Conservation (phyloP, 257 asterid genomes). For the Marsdenia floribunda region DNA sequence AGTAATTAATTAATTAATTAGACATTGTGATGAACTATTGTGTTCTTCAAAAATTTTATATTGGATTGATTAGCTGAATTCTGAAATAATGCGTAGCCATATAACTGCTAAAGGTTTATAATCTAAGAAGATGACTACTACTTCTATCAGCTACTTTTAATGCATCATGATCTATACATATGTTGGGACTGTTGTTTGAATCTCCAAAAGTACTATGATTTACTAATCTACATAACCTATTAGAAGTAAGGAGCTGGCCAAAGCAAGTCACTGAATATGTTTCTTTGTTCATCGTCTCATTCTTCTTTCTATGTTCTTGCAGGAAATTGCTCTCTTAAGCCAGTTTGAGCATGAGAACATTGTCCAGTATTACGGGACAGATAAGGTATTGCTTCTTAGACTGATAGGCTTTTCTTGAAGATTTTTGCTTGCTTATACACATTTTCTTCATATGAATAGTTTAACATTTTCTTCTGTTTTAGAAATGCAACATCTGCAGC, state of each 20-base stretch:
- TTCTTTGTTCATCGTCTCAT: constrained; percentile 3
- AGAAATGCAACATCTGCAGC: constrained; percentile 35
- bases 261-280: neutral
- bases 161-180: neutral
- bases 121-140: neutral
- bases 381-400: constrained; percentile 44
- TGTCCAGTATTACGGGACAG: constrained; percentile 87
- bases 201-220: too few relatives aligned
- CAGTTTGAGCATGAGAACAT: constrained; percentile 90
- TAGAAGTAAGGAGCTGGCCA: neutral
- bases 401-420: neutral
- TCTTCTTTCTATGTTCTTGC: constrained; percentile 20
- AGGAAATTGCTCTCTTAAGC: constrained; percentile 95
- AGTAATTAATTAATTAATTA: neutral
- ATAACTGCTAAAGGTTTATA: neutral
- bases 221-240: neutral
- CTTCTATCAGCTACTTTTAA: neutral
- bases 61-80: neutral
- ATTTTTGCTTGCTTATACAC: neutral
- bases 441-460: neutral
- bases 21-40: neutral
- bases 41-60: neutral
- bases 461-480: too few relatives aligned
- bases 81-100: too few relatives aligned
- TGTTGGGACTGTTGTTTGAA: too few relatives aligned